These are phyloP conservation scores for Ascobolus immersus DNA, from an alignment of 495 filamentous ascomycete species.

Conservation along the genomic window DNA sequence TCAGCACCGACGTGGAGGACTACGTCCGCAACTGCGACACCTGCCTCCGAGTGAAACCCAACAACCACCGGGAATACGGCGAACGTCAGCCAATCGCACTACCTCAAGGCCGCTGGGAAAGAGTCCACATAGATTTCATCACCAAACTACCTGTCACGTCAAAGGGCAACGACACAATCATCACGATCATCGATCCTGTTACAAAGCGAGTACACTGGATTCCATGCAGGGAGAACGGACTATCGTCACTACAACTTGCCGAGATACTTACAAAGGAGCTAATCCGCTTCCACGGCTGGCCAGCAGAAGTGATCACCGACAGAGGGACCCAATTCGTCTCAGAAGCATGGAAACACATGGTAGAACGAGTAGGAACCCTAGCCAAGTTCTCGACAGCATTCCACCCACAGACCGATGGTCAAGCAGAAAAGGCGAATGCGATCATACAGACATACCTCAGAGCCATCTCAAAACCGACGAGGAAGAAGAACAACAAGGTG, in stretches of 20 bases:
- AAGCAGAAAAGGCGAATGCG: no score
- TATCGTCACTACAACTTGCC: background rate
- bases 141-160: background rate
- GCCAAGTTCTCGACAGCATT: no score
- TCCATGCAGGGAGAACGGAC: background rate
- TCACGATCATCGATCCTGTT: conserved; percentile 1
- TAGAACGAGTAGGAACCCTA: no score
- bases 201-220: conserved; percentile 4
- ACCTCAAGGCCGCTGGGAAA: background rate
- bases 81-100: background rate
- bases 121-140: conserved; percentile 4
- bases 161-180: background rate
- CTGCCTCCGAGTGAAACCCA: background rate
- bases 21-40: background rate
- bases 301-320: no score
- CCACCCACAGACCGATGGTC: no score
- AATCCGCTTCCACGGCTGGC: no score
- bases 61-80: background rate
- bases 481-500: no score
- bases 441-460: no score
- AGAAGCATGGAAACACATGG: no score
- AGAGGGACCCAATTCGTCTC: no score
- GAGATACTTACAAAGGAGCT: no score
- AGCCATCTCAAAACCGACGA: no score
- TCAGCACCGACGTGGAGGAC: background rate